phyloP scores from a whole-genome alignment of 192 early-diverging fungal species.

The Entophlyctis luteolus region DNA sequence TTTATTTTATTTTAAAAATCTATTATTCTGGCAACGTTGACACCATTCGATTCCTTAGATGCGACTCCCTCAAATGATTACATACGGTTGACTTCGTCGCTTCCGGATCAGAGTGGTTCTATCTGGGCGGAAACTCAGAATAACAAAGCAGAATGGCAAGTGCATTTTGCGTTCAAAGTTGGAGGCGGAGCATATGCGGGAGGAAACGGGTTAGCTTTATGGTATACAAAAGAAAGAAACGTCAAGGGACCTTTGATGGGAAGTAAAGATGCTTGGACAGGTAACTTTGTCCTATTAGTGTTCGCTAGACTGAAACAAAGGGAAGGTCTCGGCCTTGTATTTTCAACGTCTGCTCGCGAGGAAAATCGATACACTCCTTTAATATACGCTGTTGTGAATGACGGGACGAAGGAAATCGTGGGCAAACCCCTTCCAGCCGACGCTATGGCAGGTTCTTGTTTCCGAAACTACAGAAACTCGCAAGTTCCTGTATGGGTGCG shows the following conservation, averaged over 20 bases:
- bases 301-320: constrained; percentile 17
- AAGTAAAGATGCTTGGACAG: constrained; percentile 62
- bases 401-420: constrained; percentile 52
- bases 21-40: too few relatives aligned
- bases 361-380: constrained; percentile 48
- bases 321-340: constrained; percentile 8
- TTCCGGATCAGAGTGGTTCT: constrained; percentile 51
- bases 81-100: constrained; percentile 56
- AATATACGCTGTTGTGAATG: constrained; percentile 61
- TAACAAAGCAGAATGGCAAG: constrained; percentile 67
- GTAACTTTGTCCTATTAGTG: constrained; percentile 12
- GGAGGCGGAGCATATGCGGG: constrained; percentile 58
- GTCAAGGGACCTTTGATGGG: constrained; percentile 62
- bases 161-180: constrained; percentile 59
- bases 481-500: constrained; percentile 48
- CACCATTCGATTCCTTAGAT: too few relatives aligned
- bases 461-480: constrained; percentile 66
- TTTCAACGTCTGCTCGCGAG: constrained; percentile 8
- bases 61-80: constrained; percentile 23
- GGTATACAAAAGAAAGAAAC: constrained; percentile 63
- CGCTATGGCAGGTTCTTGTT: constrained; percentile 44
- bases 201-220: constrained; percentile 74
- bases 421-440: constrained; percentile 43
- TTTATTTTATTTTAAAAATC: neutral
- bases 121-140: constrained; percentile 63